Base-by-base conservation (phyloP, 208 protist genomes). In the Crithidia brevicula region DNA sequence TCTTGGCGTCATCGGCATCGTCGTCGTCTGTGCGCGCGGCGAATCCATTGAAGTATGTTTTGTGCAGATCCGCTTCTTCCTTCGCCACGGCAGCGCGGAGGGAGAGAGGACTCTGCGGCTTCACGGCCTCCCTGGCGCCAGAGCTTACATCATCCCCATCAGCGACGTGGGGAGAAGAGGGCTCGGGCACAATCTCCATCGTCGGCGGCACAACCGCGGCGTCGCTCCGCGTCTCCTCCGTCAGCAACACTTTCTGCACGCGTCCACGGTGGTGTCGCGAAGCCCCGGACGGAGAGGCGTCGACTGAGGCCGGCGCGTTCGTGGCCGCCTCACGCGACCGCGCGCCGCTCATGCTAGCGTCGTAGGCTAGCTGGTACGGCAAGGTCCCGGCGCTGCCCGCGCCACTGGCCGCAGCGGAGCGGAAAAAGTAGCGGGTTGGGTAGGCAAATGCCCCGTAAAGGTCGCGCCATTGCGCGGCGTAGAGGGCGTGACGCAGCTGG, bases 401-500 rank as follows among this genome's bases (percentile, higher is more conserved):
- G 31, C 47, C 18, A 22, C 16, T 27, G 6, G 36, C n/a, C 10
- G 30, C 30, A 31, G 36, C 11, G 13, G 62, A 49, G 47, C 36
- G 42, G 46, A 72, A 71, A 52, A 67, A 74, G 47, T 47, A 74
- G 53, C 57, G 46, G 1, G 72, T 63, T 5, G 72, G 50, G 68
- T 80, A 79, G 46, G 59, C 78, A 34, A 63, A 56, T 45, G 50
- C 45, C 16, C 47, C 73, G 50, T 77, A 83, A 9, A 83, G 43
- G 60, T 74, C 58, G 23, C 64, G 61, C 78, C 78, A 83, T 31
- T 83, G 78, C 23, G 40, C 22, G 23, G 58, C 67, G 69, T 73
- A 79, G 60, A 80, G 69, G 40, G 20, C 13, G 43, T 66, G 60
- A 11, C 78, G 65, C 11, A 72, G 45, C 20, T 46, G 58, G 28